Conservation (phyloP, 2,329 filamentous ascomycete species). For the Emericellopsis atlantica region DNA sequence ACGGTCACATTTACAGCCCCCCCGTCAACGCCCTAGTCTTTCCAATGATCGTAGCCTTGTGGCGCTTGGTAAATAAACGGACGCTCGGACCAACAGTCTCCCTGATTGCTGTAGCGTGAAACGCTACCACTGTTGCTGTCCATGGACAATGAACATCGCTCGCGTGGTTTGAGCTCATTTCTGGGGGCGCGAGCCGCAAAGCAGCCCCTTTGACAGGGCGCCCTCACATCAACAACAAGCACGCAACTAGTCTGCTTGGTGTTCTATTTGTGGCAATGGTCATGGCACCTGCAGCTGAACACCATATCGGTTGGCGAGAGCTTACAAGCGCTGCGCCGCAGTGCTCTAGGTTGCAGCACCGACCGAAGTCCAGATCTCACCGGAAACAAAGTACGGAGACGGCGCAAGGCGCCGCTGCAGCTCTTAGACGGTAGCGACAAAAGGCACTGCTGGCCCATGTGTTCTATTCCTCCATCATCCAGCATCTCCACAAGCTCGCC, state of each 20-base stretch:
- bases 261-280: slow-evolving; percentile 5
- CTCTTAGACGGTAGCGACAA: no score
- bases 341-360: not conserved
- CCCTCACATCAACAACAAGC: not conserved
- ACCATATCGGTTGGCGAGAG: not conserved
- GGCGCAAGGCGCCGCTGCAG: not conserved
- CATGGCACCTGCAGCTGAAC: not conserved
- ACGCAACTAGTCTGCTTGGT: slow-evolving; percentile 1
- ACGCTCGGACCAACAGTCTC: slow-evolving; percentile 9
- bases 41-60: slow-evolving; percentile 1
- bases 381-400: not conserved
- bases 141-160: slow-evolving; percentile 6
- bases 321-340: not conserved
- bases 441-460: no score
- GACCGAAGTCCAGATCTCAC: not conserved
- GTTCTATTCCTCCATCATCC: no score
- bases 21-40: not conserved
- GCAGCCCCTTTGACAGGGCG: slow-evolving; percentile 4
- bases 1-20: not conserved
- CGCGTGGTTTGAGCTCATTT: slow-evolving; percentile 11
- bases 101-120: not conserved
- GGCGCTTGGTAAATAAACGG: slow-evolving; percentile 5
- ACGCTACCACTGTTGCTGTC: no score
- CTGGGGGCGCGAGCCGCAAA: slow-evolving; percentile 8
- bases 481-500: no score